phyloP scores from a whole-genome alignment of 495 filamentous ascomycete species.

The Xanthoparmelia taractica region DNA sequence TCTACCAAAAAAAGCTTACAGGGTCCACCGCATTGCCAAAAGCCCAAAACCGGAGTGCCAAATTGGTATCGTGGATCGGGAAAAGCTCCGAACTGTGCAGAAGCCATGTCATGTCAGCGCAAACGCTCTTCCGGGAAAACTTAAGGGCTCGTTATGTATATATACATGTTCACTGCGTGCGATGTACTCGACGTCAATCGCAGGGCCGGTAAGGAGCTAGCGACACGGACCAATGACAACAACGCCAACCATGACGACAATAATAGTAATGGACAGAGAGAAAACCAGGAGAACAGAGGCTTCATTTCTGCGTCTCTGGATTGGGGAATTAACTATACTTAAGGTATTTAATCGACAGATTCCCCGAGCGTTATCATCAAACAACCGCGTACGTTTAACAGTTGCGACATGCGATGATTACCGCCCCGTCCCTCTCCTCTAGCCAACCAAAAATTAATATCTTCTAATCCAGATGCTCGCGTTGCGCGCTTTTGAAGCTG shows the following conservation, averaged over 20 bases:
- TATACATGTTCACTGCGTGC: neutral
- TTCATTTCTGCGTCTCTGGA: neutral
- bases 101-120: neutral
- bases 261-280: no score
- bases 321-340: neutral
- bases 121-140: neutral
- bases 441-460: neutral
- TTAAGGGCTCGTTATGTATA: no score
- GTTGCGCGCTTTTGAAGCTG: no score
- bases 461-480: neutral
- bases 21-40: neutral
- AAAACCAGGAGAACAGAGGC: neutral
- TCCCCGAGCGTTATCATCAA: neutral
- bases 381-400: neutral
- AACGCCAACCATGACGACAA: neutral
- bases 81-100: neutral
- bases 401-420: neutral
- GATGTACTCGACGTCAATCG: neutral
- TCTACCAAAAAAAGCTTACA: neutral
- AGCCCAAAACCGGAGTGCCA: neutral
- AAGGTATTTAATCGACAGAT: neutral
- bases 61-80: neutral
- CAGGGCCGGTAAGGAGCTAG: neutral
- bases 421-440: no score
- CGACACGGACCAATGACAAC: neutral